Evolutionary conservation across 2,329 filamentous ascomycete species (phyloP).

Genomic region (Dendrostoma leiphaemia): DNA sequence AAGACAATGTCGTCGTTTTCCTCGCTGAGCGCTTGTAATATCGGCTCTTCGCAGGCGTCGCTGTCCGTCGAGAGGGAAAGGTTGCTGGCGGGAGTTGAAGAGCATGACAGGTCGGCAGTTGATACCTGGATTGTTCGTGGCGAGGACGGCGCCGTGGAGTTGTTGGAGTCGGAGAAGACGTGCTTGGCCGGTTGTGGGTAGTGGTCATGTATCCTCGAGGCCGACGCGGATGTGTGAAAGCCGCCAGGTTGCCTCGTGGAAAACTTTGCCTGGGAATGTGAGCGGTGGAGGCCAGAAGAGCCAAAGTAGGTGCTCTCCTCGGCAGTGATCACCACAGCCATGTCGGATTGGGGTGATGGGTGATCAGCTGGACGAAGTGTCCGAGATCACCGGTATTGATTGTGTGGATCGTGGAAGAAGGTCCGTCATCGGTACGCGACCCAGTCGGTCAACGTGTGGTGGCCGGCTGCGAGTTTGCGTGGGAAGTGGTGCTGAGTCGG

Average conservation of each 20-base stretch:
- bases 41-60: slow-evolving; percentile 51
- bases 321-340: slow-evolving; percentile 56
- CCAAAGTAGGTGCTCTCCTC: slow-evolving; percentile 59
- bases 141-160: slow-evolving; percentile 56
- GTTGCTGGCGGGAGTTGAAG: slow-evolving; percentile 63
- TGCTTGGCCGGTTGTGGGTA: slow-evolving; percentile 41
- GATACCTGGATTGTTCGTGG: slow-evolving; percentile 51
- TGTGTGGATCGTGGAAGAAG: slow-evolving; percentile 6
- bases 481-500: background rate
- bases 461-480: background rate
- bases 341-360: slow-evolving; percentile 29
- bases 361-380: slow-evolving; percentile 23
- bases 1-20: slow-evolving; percentile 38
- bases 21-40: slow-evolving; percentile 37
- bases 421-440: slow-evolving; percentile 24
- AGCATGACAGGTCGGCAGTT: slow-evolving; percentile 55
- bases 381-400: slow-evolving; percentile 28
- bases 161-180: slow-evolving; percentile 43
- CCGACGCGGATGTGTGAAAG: slow-evolving; percentile 45
- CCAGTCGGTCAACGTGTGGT: slow-evolving; percentile 3
- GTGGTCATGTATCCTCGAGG: slow-evolving; percentile 45
- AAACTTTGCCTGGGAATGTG: slow-evolving; percentile 60
- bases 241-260: slow-evolving; percentile 36
- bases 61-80: slow-evolving; percentile 49
- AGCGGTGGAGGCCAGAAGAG: slow-evolving; percentile 53